phyloP scores from a whole-genome alignment of 108 stramenopile genomes.

The Aurantiochytrium sp. region DNA sequence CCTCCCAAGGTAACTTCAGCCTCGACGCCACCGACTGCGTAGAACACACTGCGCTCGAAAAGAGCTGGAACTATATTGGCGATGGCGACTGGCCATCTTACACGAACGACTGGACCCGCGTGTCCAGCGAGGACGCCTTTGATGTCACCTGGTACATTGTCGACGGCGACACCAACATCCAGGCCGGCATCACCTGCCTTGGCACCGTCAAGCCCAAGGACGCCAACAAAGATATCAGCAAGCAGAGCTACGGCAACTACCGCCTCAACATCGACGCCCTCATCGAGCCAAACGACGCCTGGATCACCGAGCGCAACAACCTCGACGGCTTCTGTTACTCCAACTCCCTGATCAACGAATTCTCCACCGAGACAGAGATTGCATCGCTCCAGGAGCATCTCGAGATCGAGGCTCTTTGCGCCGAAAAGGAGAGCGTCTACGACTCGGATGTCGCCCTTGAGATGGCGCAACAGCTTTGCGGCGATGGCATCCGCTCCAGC shows the following conservation, averaged over 20 bases:
- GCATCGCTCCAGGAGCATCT: not conserved
- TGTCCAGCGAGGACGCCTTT: not conserved
- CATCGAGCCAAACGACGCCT: not conserved
- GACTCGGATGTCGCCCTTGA: not conserved
- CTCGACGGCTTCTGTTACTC: not conserved
- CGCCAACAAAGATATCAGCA: not conserved
- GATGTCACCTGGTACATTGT: not conserved
- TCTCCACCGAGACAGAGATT: not conserved
- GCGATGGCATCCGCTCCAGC: not conserved
- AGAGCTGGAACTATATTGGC: not conserved
- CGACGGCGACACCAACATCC: not conserved
- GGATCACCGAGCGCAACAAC: not conserved
- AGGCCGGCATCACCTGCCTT: not conserved
- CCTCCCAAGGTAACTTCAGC: not conserved
- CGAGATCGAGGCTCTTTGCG: not conserved
- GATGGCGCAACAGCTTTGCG: not conserved
- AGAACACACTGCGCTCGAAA: not conserved
- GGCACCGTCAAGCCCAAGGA: not conserved
- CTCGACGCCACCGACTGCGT: not conserved
- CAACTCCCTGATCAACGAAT: not conserved
- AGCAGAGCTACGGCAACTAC: not conserved
- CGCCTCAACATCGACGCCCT: not conserved
- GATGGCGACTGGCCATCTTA: not conserved
- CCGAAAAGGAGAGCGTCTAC: not conserved
- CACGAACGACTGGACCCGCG: not conserved